Evolutionary conservation across 257 asterid species (phyloP).

Genomic region (Echium plantagineum): DNA sequence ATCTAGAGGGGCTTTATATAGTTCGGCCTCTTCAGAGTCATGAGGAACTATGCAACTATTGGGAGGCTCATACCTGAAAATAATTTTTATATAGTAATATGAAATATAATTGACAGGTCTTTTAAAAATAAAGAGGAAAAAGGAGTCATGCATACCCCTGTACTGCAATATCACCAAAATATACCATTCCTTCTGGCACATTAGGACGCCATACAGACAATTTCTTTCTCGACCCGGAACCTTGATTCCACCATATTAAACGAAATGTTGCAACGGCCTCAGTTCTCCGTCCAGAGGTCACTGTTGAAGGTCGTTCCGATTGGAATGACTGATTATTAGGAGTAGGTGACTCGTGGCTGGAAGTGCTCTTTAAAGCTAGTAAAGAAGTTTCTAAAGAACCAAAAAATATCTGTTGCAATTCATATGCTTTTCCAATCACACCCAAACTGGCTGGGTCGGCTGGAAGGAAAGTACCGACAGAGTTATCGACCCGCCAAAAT

Average conservation of each 20-base stretch:
- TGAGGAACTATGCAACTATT: conserved; percentile 69
- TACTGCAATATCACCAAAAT: conserved; percentile 88
- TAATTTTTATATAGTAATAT: neutral
- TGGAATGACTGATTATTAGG: conserved; percentile 32
- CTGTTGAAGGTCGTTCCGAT: conserved; percentile 54
- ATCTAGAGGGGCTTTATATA: conserved; percentile 61
- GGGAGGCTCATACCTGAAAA: conserved; percentile 77
- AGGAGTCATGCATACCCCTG: conserved; percentile 44
- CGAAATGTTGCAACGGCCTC: conserved; percentile 79
- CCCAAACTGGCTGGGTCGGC: conserved; percentile 49
- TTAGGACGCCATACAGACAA: conserved; percentile 95
- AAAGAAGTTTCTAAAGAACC: conserved; percentile 42
- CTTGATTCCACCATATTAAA: conserved; percentile 96
- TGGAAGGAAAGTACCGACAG: conserved; percentile 78
- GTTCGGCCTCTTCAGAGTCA: conserved; percentile 56
- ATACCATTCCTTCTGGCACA: conserved; percentile 74
- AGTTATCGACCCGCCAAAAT: conserved; percentile 95
- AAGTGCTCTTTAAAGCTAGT: conserved; percentile 29
- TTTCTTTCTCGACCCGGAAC: conserved; percentile 80
- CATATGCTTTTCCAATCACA: conserved; percentile 61
- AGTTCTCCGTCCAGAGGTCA: conserved; percentile 53
- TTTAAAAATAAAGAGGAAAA: conserved; percentile 3
- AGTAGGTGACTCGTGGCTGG: conserved; percentile 31
- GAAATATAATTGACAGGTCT: neutral
- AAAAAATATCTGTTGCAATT: conserved; percentile 49